Evolutionary conservation across 2,329 filamentous ascomycete species (phyloP).

Genomic region (Ophiostoma montium): DNA sequence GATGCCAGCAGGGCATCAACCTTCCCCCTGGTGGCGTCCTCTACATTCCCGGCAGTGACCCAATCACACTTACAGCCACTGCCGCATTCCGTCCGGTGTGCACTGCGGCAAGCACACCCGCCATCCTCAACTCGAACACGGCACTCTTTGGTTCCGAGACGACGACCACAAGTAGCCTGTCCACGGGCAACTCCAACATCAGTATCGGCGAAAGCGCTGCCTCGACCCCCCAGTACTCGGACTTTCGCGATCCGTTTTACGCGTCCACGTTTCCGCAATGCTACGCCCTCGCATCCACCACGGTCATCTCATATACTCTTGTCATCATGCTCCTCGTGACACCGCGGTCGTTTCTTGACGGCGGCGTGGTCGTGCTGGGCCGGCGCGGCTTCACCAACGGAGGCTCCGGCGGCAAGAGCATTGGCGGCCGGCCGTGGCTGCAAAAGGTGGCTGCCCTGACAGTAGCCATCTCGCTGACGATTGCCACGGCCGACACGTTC

Average conservation of each 20-base stretch:
- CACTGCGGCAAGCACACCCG: constrained; percentile 26
- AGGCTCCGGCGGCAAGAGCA: constrained; percentile 63
- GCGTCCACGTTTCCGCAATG: constrained; percentile 84
- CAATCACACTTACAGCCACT: constrained; percentile 43
- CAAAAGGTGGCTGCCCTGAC: constrained; percentile 69
- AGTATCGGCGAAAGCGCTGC: background rate
- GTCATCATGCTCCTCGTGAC: constrained; percentile 91
- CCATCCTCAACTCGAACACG: constrained; percentile 21
- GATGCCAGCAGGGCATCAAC: constrained; percentile 25
- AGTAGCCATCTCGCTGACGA: constrained; percentile 73
- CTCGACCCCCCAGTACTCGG: constrained; percentile 34
- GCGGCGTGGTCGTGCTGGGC: constrained; percentile 68
- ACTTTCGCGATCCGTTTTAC: constrained; percentile 79
- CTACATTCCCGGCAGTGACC: constrained; percentile 35
- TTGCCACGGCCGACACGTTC: constrained; percentile 87
- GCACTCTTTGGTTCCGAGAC: constrained; percentile 17
- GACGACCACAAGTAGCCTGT: constrained; percentile 16
- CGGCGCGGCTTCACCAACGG: constrained; percentile 75
- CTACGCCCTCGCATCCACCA: constrained; percentile 84
- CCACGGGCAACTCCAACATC: constrained; percentile 18
- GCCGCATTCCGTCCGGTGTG: constrained; percentile 48
- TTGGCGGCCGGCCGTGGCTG: constrained; percentile 85
- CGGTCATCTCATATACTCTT: constrained; percentile 80
- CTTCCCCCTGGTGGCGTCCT: constrained; percentile 32
- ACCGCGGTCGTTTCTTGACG: constrained; percentile 83